Base-by-base conservation (phyloP, 108 stramenopile genomes). In the Pseudonitzschia delicatissima region DNA sequence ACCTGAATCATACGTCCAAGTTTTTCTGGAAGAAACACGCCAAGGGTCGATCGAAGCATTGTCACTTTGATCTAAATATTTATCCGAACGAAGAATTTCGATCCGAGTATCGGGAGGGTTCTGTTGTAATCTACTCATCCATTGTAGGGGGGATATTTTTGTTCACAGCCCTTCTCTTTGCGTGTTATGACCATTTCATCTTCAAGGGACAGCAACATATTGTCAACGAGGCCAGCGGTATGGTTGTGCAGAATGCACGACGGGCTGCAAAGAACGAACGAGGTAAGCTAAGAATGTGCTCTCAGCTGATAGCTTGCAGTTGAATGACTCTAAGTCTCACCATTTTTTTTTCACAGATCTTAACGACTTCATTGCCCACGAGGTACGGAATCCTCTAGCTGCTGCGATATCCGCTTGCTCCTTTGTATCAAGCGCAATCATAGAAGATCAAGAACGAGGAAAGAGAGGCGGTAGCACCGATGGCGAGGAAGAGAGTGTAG, bases 81-180 rank as follows among this genome's bases (percentile, higher is more conserved):
- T 86, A 81, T 68, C 81, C 84, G 13, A 75, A 73, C 17, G 64
- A 80, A 25, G 77, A 77, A 23, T 81, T 86, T 52, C 68, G 67
- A n/a, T 45, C 50, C 27, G 23, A 67, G 20, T 86, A 83, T 61
- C 58, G 66, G 40, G 78, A 79, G 7, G 62, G 64, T 3, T 48
- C 59, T 18, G 67, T 82, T 5, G 53, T 26, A 2, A 52, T 72
- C 8, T 78, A 81, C 45, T 55, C 81, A 0, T 33, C 32, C 2
- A 64, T 57, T 0, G 72, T 78, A 6, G 62, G 70, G 4, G 65
- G 64, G 5, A 72, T 86, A 3, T 86, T 86, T 51, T 7, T 82
- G 0, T 70, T 72, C 40, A 77, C 80, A 18, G 71, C 71, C 18
- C 44, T 58, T 8, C 33, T 78, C 0, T 86, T 86, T 55, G 48